Evolutionary conservation across 1,284 basidiomycete species (phyloP).

Genomic region (Takashimella koratensis): DNA sequence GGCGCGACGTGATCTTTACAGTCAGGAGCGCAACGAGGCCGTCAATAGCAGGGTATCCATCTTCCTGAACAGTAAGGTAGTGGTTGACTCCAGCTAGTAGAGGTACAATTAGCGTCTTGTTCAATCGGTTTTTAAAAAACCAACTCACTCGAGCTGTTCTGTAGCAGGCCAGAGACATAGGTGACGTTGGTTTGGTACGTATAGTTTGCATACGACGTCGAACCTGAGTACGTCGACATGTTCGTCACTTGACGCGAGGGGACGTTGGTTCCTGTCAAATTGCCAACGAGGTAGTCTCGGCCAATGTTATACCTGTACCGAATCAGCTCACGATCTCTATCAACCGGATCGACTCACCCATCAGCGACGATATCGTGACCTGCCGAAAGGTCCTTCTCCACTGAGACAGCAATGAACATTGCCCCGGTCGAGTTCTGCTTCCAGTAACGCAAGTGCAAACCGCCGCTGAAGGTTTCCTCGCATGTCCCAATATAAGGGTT

Average conservation of each 20-base stretch:
- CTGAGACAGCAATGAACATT: conserved; percentile 76
- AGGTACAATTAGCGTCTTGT: neutral
- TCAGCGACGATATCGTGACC: conserved; percentile 59
- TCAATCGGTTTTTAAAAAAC: neutral
- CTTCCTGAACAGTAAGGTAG: conserved; percentile 58
- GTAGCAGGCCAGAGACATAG: conserved; percentile 65
- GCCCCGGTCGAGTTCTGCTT: conserved; percentile 68
- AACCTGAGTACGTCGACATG: conserved; percentile 43
- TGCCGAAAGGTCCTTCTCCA: conserved; percentile 64
- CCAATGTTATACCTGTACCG: conserved; percentile 56
- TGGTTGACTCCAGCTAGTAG: conserved; percentile 67
- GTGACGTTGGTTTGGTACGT: conserved; percentile 65
- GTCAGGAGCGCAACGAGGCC: conserved; percentile 79
- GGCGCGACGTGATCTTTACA: conserved; percentile 59
- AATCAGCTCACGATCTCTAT: neutral
- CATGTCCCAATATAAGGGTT: conserved; percentile 74
- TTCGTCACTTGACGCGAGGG: conserved; percentile 60
- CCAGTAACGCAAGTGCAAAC: conserved; percentile 90
- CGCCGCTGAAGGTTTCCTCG: conserved; percentile 78
- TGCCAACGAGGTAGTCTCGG: conserved; percentile 74
- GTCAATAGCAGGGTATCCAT: conserved; percentile 67
- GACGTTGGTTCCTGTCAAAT: conserved; percentile 62
- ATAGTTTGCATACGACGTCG: conserved; percentile 51
- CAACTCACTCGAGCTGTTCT: conserved; percentile 57
- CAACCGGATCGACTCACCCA: conserved; percentile 50